Base-by-base conservation (phyloP, 768 basidiomycete genomes). In the Rhodotorula toruloides region DNA sequence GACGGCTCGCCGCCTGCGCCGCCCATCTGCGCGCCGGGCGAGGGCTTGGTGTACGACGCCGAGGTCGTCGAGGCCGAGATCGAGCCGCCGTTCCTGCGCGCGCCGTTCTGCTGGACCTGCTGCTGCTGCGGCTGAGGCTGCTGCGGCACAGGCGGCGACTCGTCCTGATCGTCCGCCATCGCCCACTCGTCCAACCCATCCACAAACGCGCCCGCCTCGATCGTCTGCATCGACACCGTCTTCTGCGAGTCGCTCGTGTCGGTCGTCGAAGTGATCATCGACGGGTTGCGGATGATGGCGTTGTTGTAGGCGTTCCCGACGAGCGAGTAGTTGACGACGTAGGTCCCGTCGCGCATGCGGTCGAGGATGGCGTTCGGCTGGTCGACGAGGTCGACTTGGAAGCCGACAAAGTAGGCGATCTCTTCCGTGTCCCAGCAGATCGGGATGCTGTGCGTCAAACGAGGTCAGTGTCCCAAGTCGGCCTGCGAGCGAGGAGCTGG, bases 301-400 rank as follows among this genome's bases (percentile, higher is more conserved):
- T 27, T 40, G 37, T 43, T 34, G 68, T 57, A 59, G 0, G 49
- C 54, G 43, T 61, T 61, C 5, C 66, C 66, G 50, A 71, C 59
- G 25, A 75, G 63, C 12, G 71, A 69, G 75, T 87, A 85, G 74
- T 89, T 84, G 74, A 85, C 82, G 60, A 85, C 79, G 77, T 91
- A 91, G 37, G 83, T 85, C 22, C 92, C 92, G 57, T 68, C 70
- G 32, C 68, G 42, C 74, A 74, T 75, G 43, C 86, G 89, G 69
- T 87, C 83, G 57, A 93, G 79, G 65, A 96, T 92, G 4, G 84
- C 84, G 73, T 85, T 85, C 6, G 91, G 91, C 78, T 93, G 91
- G 74, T 88, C 85, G n/a, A 86, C 86, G 50, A 99, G 81, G 77
- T 97, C 91, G 58, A 96, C 88, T 78, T 99, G 92, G 81, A 99